Percentiles rank a stretch among this genome's conserved stretches.
phyloP scores from a whole-genome alignment of 2,329 filamentous ascomycete genomes.

The Alternaria ventricosa region DNA sequence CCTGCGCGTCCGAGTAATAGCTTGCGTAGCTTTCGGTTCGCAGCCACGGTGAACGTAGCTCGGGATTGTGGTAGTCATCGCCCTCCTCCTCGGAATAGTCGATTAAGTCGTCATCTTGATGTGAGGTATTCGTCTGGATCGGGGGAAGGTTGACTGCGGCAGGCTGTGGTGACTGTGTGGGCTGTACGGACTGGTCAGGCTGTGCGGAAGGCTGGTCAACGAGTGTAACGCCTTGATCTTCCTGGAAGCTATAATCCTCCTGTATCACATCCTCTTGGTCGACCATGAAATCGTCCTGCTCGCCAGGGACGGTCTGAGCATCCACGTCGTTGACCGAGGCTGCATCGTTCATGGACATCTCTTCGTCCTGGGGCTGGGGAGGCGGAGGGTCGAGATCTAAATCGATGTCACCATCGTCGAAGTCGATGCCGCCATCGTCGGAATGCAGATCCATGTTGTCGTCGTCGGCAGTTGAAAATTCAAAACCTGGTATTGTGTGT shows the following conservation, averaged over 20 bases:
- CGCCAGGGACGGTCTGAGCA: conserved; percentile 17
- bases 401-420: conserved; percentile 66
- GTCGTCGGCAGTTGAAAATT: conserved; percentile 50
- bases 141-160: background rate
- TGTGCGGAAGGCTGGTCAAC: conserved; percentile 8
- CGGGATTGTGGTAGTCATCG: conserved; percentile 13
- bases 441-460: conserved; percentile 62
- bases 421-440: conserved; percentile 49
- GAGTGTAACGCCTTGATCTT: conserved; percentile 11
- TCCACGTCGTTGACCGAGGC: conserved; percentile 33
- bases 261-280: conserved; percentile 44
- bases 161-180: conserved; percentile 2
- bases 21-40: conserved; percentile 1
- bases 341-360: conserved; percentile 64
- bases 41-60: conserved; percentile 1
- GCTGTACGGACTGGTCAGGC: background rate
- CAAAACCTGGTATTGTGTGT: conserved; percentile 28
- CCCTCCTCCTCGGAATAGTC: conserved; percentile 47
- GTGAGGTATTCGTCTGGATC: background rate
- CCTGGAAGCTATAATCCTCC: conserved; percentile 28
- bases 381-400: conserved; percentile 56
- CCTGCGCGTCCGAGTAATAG: background rate
- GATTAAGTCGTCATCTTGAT: conserved; percentile 38
- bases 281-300: conserved; percentile 48
- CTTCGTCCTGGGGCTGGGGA: conserved; percentile 47